Percentiles rank a stretch among this genome's conserved stretches.
phyloP scores from a whole-genome alignment of 148 eudicot genomes.

The Camellia lanceoleosa region DNA sequence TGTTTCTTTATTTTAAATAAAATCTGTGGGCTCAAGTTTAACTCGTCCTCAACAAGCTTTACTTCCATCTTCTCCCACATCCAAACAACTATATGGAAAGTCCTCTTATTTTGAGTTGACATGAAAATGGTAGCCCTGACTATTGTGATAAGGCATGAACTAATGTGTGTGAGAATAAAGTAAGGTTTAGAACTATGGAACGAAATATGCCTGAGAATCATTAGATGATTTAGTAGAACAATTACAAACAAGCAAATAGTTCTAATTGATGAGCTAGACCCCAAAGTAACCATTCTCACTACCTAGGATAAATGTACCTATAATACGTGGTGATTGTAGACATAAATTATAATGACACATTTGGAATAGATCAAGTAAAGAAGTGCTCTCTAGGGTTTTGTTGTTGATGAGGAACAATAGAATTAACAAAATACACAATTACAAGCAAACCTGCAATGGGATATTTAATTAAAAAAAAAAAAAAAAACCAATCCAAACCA shows the following conservation, averaged over 20 bases:
- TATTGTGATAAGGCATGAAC: background rate
- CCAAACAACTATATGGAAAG: background rate
- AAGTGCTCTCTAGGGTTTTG: background rate
- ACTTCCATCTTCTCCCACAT: background rate
- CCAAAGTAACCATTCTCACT: background rate
- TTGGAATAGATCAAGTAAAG: background rate
- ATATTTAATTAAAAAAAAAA: no score
- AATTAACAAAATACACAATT: no score
- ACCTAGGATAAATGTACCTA: no score
- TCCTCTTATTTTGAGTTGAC: background rate
- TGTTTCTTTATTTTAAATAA: background rate
- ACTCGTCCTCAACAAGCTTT: slow-evolving; percentile 3
- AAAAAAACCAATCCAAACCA: no score
- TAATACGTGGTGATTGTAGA: background rate
- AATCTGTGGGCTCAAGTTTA: background rate
- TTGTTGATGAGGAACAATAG: no score
- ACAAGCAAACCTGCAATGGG: no score
- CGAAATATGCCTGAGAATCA: background rate
- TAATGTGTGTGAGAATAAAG: background rate
- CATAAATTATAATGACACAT: background rate
- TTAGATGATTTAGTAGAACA: background rate
- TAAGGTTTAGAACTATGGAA: background rate
- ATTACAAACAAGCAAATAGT: background rate
- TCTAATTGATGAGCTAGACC: background rate
- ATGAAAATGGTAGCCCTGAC: background rate